Base-by-base conservation (phyloP, 2,329 filamentous ascomycete genomes). In the Berkeleyomyces rouxiae region DNA sequence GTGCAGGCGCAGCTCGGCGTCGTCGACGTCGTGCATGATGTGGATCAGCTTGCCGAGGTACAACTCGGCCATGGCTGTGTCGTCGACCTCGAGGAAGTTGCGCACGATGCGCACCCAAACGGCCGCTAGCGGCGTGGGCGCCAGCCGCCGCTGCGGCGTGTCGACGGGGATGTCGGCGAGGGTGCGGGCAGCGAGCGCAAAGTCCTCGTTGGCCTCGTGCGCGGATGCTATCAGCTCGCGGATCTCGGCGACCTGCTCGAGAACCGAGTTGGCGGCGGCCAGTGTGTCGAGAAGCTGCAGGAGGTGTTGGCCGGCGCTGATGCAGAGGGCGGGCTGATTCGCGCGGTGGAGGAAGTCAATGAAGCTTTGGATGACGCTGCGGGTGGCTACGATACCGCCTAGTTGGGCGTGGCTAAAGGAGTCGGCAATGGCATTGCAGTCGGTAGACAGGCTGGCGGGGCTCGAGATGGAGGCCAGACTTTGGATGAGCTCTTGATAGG, bases 31-130 rank as follows among this genome's bases (percentile, higher is more conserved):
- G 76, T 88, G 84, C 71, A 96, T 90, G 67, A 96, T 80, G 70
- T 93, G 92, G 76, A 96, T 97, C 73, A 95, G 87, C 73, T 92
- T 91, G 79, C 96, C 96, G 69, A 99, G 80, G 71, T 91, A 95
- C 47, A 81, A 82, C 71, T 95, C 90, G 49, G 93, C 93, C 43
- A 82, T 80, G 1, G 86, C 90, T 7, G 89, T 87, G 74, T 97
- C 91, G 71, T 96, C 92, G 58, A 91, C 89, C 76, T 99, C 92
- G 66, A 99, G 82, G 72, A 93, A 95, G 77, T 95, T 87, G 66
- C 93, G 84, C 71, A 95, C 90, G 70, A 99, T 96, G 65, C 92
- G 88, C 68, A 97, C 87, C 89, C 92, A 97, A 62, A 93, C 82
- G 62, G 80, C 79, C 7, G 90, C 89, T 74, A 90, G 91, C 68